phyloP scores from a whole-genome alignment of 1,284 basidiomycete species.

The Neonothopanus nambi region DNA sequence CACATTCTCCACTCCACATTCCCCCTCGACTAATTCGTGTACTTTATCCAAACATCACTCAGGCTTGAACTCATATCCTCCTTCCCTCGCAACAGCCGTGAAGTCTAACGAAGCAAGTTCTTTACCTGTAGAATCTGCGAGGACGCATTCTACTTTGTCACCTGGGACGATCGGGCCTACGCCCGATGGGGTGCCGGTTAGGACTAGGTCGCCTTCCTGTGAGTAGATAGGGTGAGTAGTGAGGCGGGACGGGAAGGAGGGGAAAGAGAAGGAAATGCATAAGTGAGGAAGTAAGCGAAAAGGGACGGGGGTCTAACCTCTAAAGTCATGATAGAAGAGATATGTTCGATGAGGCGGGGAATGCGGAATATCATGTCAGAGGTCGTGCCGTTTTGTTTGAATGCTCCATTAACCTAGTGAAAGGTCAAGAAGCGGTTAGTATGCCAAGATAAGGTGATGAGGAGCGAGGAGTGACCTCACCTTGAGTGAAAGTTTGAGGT shows the following conservation, averaged over 20 bases:
- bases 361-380: constrained; percentile 93
- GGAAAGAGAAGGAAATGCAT: background rate
- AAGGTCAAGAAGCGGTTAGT: background rate
- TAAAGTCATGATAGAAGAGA: constrained; percentile 94
- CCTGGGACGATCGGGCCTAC: constrained; percentile 81
- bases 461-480: constrained; percentile 31
- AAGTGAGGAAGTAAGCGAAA: background rate
- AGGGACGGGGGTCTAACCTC: constrained; percentile 67
- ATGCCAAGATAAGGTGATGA: background rate
- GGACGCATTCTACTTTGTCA: constrained; percentile 76
- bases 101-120: constrained; percentile 68
- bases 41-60: no score
- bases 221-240: background rate
- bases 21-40: no score
- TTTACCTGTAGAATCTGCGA: constrained; percentile 64
- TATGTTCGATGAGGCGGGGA: constrained; percentile 86
- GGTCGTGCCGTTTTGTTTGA: constrained; percentile 87
- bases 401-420: constrained; percentile 73
- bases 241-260: background rate
- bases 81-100: constrained; percentile 63
- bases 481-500: constrained; percentile 78
- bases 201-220: constrained; percentile 85
- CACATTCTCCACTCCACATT: no score
- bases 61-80: constrained; percentile 51
- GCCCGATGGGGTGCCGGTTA: constrained; percentile 91